phyloP scores from a whole-genome alignment of 305 asterid species.

The Nicotiana rustica region DNA sequence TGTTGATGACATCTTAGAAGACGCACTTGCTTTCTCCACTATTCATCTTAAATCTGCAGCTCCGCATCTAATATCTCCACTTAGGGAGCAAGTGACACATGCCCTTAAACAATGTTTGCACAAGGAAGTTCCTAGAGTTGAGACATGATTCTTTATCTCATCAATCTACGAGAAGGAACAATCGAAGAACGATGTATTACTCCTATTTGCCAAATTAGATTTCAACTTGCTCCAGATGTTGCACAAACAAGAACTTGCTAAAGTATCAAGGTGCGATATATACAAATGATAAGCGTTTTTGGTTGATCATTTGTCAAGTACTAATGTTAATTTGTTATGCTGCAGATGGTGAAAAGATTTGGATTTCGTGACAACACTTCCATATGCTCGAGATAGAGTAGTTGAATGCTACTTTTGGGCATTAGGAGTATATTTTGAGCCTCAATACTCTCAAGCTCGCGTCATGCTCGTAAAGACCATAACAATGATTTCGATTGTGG shows the following conservation, averaged over 20 bases:
- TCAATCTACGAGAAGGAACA: slow-evolving; percentile 39
- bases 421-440: slow-evolving; percentile 51
- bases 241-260: slow-evolving; percentile 43
- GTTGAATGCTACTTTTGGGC: slow-evolving; percentile 60
- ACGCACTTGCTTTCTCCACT: slow-evolving; percentile 25
- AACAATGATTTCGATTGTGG: slow-evolving; percentile 45
- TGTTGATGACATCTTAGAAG: slow-evolving; percentile 29
- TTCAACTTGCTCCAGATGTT: slow-evolving; percentile 22
- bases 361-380: slow-evolving; percentile 45
- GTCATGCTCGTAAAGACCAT: slow-evolving; percentile 46
- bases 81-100: slow-evolving; percentile 10
- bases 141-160: slow-evolving; percentile 42
- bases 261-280: slow-evolving; percentile 41
- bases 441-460: slow-evolving; percentile 51
- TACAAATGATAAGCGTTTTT: background rate
- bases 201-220: slow-evolving; percentile 40
- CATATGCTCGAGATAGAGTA: slow-evolving; percentile 55
- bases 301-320: background rate
- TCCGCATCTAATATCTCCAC: background rate
- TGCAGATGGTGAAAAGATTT: slow-evolving; percentile 61
- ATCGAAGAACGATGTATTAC: slow-evolving; percentile 39
- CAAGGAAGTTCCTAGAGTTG: slow-evolving; percentile 47
- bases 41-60: background rate
- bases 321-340: background rate
- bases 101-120: background rate